Evolutionary conservation across 192 early-diverging fungal genomes (phyloP).

Genomic region (Linnemannia schmuckeri): DNA sequence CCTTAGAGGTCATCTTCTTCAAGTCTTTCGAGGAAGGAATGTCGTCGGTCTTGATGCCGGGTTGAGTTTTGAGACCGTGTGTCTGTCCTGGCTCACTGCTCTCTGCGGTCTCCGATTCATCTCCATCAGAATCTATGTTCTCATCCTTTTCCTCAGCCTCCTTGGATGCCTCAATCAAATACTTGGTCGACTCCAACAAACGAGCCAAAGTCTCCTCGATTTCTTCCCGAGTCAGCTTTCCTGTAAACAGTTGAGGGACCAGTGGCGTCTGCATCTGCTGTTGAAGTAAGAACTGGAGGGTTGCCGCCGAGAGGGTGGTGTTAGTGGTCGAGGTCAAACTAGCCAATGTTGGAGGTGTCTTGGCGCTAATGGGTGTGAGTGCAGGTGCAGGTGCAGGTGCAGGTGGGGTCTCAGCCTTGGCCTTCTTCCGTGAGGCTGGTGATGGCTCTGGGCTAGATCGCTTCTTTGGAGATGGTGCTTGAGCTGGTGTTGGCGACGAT

Average conservation of each 20-base stretch:
- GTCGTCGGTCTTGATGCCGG: conserved; percentile 51
- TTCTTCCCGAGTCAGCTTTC: conserved; percentile 34
- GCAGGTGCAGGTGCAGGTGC: neutral
- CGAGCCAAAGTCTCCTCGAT: conserved; percentile 35
- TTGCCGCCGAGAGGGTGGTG: conserved; percentile 45
- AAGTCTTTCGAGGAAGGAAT: conserved; percentile 60
- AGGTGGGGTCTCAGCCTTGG: conserved; percentile 17
- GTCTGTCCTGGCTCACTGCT: conserved; percentile 12
- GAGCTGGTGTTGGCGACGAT: neutral
- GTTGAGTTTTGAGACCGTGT: conserved; percentile 48
- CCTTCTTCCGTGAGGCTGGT: conserved; percentile 24
- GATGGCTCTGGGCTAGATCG: conserved; percentile 47
- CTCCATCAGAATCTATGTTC: neutral
- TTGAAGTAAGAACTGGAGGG: conserved; percentile 45
- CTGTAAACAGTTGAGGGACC: conserved; percentile 41
- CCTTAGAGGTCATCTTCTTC: conserved; percentile 77
- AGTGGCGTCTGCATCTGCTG: conserved; percentile 44
- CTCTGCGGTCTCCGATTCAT: neutral
- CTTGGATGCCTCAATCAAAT: conserved; percentile 17
- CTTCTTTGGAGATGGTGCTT: conserved; percentile 13
- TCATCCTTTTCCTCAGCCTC: conserved; percentile 17
- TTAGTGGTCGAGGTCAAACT: conserved; percentile 12
- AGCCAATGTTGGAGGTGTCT: conserved; percentile 1
- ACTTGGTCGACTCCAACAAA: conserved; percentile 45
- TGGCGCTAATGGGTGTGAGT: neutral